Evolutionary conservation across 768 basidiomycete species (phyloP), one percentile per base, ranked within the genome.

Genomic region (Agaricus bisporus): DNA sequence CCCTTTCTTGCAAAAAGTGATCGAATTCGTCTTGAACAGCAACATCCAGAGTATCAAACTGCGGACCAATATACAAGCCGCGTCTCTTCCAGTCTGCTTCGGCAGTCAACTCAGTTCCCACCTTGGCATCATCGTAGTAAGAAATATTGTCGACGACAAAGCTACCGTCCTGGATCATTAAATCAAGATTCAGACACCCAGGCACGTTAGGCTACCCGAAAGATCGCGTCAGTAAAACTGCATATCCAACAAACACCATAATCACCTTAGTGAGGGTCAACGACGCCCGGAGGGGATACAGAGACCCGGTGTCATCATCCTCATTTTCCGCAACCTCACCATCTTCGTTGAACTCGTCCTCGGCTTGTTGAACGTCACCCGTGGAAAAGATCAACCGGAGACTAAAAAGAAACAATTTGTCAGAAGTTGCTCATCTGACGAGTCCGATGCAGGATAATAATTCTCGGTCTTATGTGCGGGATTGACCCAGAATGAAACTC

Each of bases 1-100:
- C 95, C 50, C 95, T 86, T 73, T 98, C 95, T 59, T 83, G 79
- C 53, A 99, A 71, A 79, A 78, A 98, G 64, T 80, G 79, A 64
- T 95, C 91, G 65, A 98, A 93, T 67, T 91, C 88, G 59, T 93
- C 87, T 70, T 98, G 95, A 15, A 99, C 82, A 1, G 70, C 66
- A 41, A 85, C 77, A 64, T 98, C 95, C 41, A 98, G 83, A 45
- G 91, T 88, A 55, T 94, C 91, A 63, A 97, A 98, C 82, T 88
- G 84, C 48, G 95, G 95, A 1, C 95, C 95, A 64, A 95, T 83
- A 76, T 97, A 98, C 59, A 89, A 72, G 1, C 89, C 92, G 17
- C 94, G 81, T 44, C 95, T 83, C 66, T 87, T 88, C 92, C 91
- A 98, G 72, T 98, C 94, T 7, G 89, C 87, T 58, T 98, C 93